Base-by-base conservation (phyloP, 305 asterid species). In the Fraxinus greggii region DNA sequence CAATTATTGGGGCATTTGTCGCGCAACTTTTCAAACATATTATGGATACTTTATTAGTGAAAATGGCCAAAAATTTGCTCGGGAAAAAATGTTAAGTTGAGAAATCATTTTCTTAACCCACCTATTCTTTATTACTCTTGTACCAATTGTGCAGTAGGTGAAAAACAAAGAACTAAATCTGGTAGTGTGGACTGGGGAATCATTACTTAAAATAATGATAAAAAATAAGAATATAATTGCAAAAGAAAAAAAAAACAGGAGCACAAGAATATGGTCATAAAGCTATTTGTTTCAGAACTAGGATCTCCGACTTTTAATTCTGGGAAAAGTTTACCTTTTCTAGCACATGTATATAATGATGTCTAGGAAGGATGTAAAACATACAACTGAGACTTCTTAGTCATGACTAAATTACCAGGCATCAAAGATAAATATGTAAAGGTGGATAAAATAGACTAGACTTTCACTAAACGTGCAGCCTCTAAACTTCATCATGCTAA, bases 1-100 rank as follows among this genome's bases (percentile, higher is more conserved):
- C 84, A 88, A 67, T 56, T 78, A 80, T 81, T 36, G 75, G 45
- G 78, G 75, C 19, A 56, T 65, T 31, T 31, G 42, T 40, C 24
- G 67, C 54, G 42, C 51, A 82, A 45, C 23, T 82, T 81, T 56
- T 76, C 70, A 74, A 76, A 29, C 70, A 73, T 40, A 61, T 9
- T 78, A 72, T 19, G 40, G n/a, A 65, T 23, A 81, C 24, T 69
- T 35, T 73, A 8, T 40, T 72, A 42, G 73, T 79, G 10, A 48
- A 61, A 23, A 72, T 7, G 4, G 19, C 59, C 42, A 45, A 31
- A 19, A 77, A 76, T 35, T 54, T 42, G 31, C 19, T 10, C 2
- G 0, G 8, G 73, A 0, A 4, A 80, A 19, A 51, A 12, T 24
- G 19, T 15, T 7, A n/a, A 8, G 21, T 21, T 23, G 73, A 76